phyloP scores from a whole-genome alignment of 2,329 filamentous ascomycete species.

The Juglanconis oblonga region DNA sequence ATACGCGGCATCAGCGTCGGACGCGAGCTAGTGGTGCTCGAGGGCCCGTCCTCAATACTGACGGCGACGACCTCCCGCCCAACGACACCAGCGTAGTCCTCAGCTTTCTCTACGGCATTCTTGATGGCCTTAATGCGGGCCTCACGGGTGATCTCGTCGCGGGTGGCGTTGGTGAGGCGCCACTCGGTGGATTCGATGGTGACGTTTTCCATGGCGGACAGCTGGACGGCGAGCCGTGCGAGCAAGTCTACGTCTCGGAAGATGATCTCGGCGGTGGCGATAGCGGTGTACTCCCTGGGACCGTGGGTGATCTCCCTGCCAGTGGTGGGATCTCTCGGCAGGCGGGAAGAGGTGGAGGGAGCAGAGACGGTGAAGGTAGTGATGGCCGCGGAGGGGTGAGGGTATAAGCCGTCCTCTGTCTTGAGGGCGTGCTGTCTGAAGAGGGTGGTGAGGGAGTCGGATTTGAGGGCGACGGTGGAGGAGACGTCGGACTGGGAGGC shows the following conservation, averaged over 20 bases:
- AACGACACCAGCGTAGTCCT: conserved; percentile 21
- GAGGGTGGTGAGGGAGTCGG: conserved; percentile 11
- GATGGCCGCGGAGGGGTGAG: conserved; percentile 20
- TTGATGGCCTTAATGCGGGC: conserved; percentile 21
- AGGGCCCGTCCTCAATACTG: conserved; percentile 19
- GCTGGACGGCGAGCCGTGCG: conserved; percentile 12
- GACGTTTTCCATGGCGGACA: conserved; percentile 20
- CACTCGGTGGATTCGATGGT: conserved; percentile 20
- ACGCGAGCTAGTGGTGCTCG: neutral
- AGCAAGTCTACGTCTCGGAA: conserved; percentile 21
- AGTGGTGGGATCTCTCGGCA: neutral
- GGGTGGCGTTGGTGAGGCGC: conserved; percentile 19
- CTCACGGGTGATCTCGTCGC: conserved; percentile 18
- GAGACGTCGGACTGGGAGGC: conserved; percentile 11
- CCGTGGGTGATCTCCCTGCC: neutral
- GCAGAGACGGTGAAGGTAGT: conserved; percentile 21
- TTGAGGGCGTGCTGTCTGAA: conserved; percentile 19
- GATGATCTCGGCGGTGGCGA: conserved; percentile 17
- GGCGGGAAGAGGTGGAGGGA: conserved; percentile 10
- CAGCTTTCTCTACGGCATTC: conserved; percentile 21
- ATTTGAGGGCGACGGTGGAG: conserved; percentile 8
- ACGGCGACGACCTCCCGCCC: conserved; percentile 19
- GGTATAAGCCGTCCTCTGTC: conserved; percentile 15
- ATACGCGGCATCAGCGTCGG: neutral
- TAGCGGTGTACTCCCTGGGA: conserved; percentile 14